Conservation (phyloP, 306 rosid species). For the Cicer judaicum region DNA sequence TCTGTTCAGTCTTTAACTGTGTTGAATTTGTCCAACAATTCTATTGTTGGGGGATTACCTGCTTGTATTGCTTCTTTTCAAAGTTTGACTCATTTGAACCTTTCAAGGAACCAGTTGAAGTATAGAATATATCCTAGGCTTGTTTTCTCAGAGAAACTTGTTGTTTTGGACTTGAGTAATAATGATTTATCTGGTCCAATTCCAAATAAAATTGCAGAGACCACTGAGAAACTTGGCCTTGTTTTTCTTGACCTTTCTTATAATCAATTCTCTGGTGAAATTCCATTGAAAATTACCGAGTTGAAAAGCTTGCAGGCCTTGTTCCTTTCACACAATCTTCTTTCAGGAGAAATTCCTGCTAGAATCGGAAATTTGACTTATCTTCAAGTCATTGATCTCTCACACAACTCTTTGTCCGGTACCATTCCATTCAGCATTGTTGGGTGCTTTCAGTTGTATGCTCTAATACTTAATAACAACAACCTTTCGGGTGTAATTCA, state of each 20-base stretch:
- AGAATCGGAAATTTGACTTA: conserved; percentile 92
- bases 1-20: conserved; percentile 66
- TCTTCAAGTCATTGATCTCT: conserved; percentile 96
- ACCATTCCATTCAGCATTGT: conserved; percentile 89
- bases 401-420: conserved; percentile 85
- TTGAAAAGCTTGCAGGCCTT: conserved; percentile 95
- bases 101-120: conserved; percentile 76
- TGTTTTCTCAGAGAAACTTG: conserved; percentile 83
- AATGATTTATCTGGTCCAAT: conserved; percentile 86
- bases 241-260: conserved; percentile 93
- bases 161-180: conserved; percentile 90
- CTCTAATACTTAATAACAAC: conserved; percentile 82
- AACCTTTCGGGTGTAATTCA: conserved; percentile 94
- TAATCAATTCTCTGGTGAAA: conserved; percentile 85
- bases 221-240: conserved; percentile 89
- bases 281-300: conserved; percentile 89
- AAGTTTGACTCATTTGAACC: conserved; percentile 76
- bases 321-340: conserved; percentile 90
- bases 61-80: conserved; percentile 81
- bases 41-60: conserved; percentile 84
- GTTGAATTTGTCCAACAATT: conserved; percentile 81
- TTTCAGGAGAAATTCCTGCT: conserved; percentile 88
- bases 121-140: conserved; percentile 83
- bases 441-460: conserved; percentile 97
- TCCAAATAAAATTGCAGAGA: conserved; percentile 77